Evolutionary conservation across 768 basidiomycete species (phyloP).

Genomic region (Agaricus subrufescens): DNA sequence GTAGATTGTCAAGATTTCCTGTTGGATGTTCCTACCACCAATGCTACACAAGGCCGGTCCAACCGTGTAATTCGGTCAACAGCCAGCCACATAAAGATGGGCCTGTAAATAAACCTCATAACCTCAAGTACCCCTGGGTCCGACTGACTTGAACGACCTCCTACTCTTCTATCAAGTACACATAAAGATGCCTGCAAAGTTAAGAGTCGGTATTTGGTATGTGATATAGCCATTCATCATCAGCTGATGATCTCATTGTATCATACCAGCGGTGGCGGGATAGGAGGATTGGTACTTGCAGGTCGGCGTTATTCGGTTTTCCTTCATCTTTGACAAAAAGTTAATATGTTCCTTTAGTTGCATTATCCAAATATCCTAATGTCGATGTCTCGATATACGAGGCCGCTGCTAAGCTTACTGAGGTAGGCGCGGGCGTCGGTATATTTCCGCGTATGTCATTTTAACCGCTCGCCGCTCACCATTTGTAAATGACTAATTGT

Average conservation of each 20-base stretch:
- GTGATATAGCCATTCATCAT: conserved; percentile 16
- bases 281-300: conserved; percentile 44
- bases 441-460: conserved; percentile 40
- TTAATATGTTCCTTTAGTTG: conserved; percentile 23
- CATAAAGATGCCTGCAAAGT: conserved; percentile 19
- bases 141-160: not conserved
- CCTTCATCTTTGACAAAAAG: not conserved
- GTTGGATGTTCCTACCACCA: conserved; percentile 28
- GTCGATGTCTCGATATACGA: conserved; percentile 58
- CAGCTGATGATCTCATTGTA: conserved; percentile 12
- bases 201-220: conserved; percentile 55
- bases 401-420: conserved; percentile 41
- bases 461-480: not conserved
- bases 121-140: conserved; percentile 3
- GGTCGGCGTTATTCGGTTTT: conserved; percentile 17
- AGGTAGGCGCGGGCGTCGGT: conserved; percentile 61
- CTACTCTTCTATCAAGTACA: too few species aligned
- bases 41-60: conserved; percentile 33
- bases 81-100: conserved; percentile 30
- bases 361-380: conserved; percentile 44
- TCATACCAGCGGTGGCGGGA: conserved; percentile 43
- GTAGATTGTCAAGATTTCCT: conserved; percentile 36
- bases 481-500: conserved; percentile 1
- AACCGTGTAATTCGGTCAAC: conserved; percentile 36
- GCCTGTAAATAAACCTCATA: too few species aligned